phyloP scores from a whole-genome alignment of 805 yeast species.

The Metahyphopichia silvanorum region DNA sequence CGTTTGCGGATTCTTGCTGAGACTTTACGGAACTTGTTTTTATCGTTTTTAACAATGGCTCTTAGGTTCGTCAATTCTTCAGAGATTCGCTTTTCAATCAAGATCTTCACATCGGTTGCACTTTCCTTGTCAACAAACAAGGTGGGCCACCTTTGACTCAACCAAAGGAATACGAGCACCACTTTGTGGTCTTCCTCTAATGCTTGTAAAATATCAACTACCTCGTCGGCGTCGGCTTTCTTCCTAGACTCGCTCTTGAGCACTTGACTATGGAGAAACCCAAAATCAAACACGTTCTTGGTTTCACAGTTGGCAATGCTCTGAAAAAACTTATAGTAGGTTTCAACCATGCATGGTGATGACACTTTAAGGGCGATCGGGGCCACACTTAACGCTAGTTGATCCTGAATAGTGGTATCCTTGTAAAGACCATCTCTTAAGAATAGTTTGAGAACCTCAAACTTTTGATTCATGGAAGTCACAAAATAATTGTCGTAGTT shows the following conservation, averaged over 20 bases:
- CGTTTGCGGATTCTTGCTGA: no score
- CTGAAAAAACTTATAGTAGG: slow-evolving; percentile 44
- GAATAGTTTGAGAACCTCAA: slow-evolving; percentile 42
- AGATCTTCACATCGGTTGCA: slow-evolving; percentile 63
- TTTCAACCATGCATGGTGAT: slow-evolving; percentile 35
- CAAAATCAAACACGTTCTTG: slow-evolving; percentile 53
- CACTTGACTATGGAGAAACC: slow-evolving; percentile 24
- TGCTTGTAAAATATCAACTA: slow-evolving; percentile 18
- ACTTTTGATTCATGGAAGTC: slow-evolving; percentile 35
- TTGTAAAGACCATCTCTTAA: slow-evolving; percentile 26
- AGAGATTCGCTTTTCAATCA: slow-evolving; percentile 62
- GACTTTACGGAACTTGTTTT: no score
- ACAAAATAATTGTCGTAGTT: slow-evolving; percentile 26
- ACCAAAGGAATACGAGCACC: slow-evolving; percentile 75
- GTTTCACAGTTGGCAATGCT: slow-evolving; percentile 57
- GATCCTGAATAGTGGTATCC: slow-evolving; percentile 49
- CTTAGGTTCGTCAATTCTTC: slow-evolving; percentile 40
- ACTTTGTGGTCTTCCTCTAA: slow-evolving; percentile 69
- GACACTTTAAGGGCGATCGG: slow-evolving; percentile 44
- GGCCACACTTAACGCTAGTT: slow-evolving; percentile 55
- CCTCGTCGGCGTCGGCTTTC: slow-evolving; percentile 14
- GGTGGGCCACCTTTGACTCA: slow-evolving; percentile 82
- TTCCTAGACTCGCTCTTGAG: slow-evolving; percentile 17
- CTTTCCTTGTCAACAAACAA: slow-evolving; percentile 73
- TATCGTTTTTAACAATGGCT: slow-evolving; percentile 16